These are phyloP conservation scores for Rhodofomes roseus DNA, from an alignment of 1,284 basidiomycete genomes.

Conservation along the genomic window DNA sequence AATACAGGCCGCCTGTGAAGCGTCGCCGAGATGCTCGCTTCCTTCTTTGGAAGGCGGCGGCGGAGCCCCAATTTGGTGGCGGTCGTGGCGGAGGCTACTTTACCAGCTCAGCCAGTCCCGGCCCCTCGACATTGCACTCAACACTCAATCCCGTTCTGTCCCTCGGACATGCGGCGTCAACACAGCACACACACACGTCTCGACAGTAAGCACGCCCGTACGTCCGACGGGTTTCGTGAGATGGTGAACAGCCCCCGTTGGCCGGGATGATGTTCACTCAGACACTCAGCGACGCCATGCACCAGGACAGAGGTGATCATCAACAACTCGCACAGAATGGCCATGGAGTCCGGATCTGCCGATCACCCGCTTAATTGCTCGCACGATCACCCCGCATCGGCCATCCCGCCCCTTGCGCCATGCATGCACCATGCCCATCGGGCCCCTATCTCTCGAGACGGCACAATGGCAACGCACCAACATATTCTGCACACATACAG, in stretches of 20 bases:
- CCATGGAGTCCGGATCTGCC: not conserved
- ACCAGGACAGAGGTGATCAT: not conserved
- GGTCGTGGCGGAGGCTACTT: not conserved
- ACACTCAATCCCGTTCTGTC: not conserved
- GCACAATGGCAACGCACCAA: not conserved
- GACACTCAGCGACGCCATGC: not conserved
- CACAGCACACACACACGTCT: not conserved
- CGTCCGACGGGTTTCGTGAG: slow-evolving; percentile 1
- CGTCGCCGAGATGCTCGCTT: not conserved
- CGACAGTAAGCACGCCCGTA: not conserved
- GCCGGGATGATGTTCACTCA: not conserved
- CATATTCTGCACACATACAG: not conserved
- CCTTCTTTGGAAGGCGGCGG: not conserved
- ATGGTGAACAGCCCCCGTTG: not conserved
- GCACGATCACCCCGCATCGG: not conserved
- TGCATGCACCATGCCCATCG: not conserved
- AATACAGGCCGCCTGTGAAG: slow-evolving; percentile 1
- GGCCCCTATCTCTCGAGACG: not conserved
- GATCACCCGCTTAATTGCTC: not conserved
- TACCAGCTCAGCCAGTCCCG: not conserved
- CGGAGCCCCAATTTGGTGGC: not conserved
- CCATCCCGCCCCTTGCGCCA: not conserved
- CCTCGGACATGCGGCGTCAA: not conserved
- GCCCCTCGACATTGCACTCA: not conserved
- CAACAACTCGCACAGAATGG: not conserved